These are phyloP conservation scores for Colletotrichum kahawae DNA, from an alignment of 2,329 filamentous ascomycete genomes.

Conservation along the genomic window DNA sequence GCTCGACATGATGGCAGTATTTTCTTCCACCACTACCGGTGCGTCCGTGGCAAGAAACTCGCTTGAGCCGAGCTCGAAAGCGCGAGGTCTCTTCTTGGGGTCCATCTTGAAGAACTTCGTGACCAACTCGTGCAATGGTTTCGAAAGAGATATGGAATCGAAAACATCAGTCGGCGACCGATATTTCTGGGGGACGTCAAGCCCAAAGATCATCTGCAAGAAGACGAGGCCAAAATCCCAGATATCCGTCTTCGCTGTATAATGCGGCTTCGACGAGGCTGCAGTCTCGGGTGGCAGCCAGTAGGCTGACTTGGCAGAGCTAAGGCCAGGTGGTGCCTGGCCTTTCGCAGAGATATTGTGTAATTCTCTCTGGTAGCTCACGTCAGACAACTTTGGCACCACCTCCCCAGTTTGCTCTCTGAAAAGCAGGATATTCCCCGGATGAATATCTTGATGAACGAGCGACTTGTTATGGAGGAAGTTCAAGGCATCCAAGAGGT, in stretches of 20 bases:
- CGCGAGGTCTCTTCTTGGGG: conserved; percentile 81
- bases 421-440: conserved; percentile 79
- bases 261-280: conserved; percentile 63
- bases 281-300: conserved; percentile 84
- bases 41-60: conserved; percentile 72
- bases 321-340: conserved; percentile 55
- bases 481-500: conserved; percentile 86
- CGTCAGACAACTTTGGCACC: conserved; percentile 76
- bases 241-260: conserved; percentile 83
- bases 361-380: conserved; percentile 71
- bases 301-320: conserved; percentile 75
- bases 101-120: conserved; percentile 85
- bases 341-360: conserved; percentile 63
- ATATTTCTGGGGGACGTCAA: conserved; percentile 77
- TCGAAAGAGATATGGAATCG: conserved; percentile 73
- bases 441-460: conserved; percentile 82
- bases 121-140: conserved; percentile 79
- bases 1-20: conserved; percentile 42
- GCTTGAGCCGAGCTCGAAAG: conserved; percentile 73
- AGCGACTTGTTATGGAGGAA: conserved; percentile 87
- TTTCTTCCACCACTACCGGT: conserved; percentile 57
- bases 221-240: conserved; percentile 95
- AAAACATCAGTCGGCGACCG: conserved; percentile 79
- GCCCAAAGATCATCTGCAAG: conserved; percentile 91
- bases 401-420: conserved; percentile 72